Evolutionary conservation across 2,329 filamentous ascomycete genomes (phyloP).

Genomic region (Nannizziopsis arthrosporioides): DNA sequence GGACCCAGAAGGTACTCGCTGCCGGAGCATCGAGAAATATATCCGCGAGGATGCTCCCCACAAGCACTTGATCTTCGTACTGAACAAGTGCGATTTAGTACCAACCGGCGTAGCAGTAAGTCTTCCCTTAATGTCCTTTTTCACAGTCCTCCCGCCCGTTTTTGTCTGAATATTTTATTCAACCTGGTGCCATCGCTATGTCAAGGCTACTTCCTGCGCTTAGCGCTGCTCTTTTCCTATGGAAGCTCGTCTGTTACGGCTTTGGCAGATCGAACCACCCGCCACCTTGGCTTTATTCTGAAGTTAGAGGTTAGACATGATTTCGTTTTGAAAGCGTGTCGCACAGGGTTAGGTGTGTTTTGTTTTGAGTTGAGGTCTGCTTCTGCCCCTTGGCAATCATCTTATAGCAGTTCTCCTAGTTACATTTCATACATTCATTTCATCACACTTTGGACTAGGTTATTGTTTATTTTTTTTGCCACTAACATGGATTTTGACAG

Average conservation of each 20-base stretch:
- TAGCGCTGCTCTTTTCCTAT: conserved; percentile 37
- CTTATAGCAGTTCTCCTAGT: conserved; percentile 90
- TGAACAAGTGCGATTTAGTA: conserved; percentile 89
- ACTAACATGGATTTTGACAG: conserved; percentile 41
- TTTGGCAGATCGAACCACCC: conserved; percentile 88
- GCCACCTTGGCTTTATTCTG: conserved; percentile 52
- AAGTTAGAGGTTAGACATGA: conserved; percentile 52
- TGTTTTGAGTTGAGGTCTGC: conserved; percentile 95
- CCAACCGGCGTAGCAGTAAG: conserved; percentile 91
- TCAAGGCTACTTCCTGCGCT: conserved; percentile 59
- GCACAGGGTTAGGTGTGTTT: conserved; percentile 66
- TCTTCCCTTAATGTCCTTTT: conserved; percentile 25
- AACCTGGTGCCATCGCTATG: conserved; percentile 53
- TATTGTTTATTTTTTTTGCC: not conserved
- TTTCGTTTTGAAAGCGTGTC: conserved; percentile 82
- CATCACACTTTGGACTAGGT: conserved; percentile 20
- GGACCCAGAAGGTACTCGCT: conserved; percentile 81
- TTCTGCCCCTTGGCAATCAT: conserved; percentile 47
- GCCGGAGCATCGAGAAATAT: conserved; percentile 84
- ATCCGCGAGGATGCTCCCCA: conserved; percentile 86
- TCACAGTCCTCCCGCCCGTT: conserved; percentile 17
- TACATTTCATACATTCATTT: conserved; percentile 74
- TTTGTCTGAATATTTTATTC: conserved; percentile 16
- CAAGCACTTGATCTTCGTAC: conserved; percentile 81
- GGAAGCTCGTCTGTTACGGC: conserved; percentile 94